A percentile compares a stretch with the other conserved stretches of the same genome.
phyloP scores from a whole-genome alignment of 768 basidiomycete genomes.

The Jaapia argillacea region DNA sequence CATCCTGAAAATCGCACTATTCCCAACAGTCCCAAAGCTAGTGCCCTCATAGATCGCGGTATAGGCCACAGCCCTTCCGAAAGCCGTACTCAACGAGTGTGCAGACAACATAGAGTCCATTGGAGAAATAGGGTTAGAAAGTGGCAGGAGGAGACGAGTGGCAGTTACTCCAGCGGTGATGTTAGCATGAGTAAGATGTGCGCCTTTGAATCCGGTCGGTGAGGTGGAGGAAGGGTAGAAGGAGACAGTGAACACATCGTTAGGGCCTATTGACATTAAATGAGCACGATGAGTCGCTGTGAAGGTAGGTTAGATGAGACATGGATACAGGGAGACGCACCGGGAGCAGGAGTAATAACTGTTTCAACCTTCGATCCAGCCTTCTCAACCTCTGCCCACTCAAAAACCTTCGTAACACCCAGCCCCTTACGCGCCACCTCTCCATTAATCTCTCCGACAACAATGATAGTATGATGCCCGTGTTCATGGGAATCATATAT shows the following conservation, averaged over 20 bases:
- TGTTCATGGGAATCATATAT: conserved; percentile 50
- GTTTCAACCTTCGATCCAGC: conserved; percentile 46
- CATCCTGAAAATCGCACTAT: conserved; percentile 40
- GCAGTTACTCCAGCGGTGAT: conserved; percentile 86
- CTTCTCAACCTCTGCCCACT: conserved; percentile 64
- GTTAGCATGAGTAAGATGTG: conserved; percentile 73
- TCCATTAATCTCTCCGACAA: conserved; percentile 55
- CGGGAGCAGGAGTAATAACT: conserved; percentile 34
- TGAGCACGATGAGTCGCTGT: conserved; percentile 2
- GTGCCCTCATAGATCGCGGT: conserved; percentile 69
- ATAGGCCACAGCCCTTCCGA: conserved; percentile 73
- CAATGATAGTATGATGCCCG: conserved; percentile 46
- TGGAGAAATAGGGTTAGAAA: conserved; percentile 53
- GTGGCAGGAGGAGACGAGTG: conserved; percentile 64
- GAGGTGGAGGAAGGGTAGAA: conserved; percentile 50
- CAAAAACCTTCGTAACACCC: conserved; percentile 43
- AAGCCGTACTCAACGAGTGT: conserved; percentile 63
- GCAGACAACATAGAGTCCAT: conserved; percentile 74
- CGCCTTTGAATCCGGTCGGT: conserved; percentile 45
- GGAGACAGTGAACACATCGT: conserved; percentile 58
- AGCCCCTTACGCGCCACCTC: conserved; percentile 36
- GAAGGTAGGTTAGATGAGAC: not conserved
- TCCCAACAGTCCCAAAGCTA: conserved; percentile 57
- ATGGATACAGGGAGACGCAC: conserved; percentile 27
- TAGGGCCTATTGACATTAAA: conserved; percentile 30